A percentile compares a stretch with the other conserved stretches of the same genome.
These are phyloP conservation scores for Strobilomyces dryophilus DNA, from an alignment of 768 basidiomycete species.

Conservation along the genomic window DNA sequence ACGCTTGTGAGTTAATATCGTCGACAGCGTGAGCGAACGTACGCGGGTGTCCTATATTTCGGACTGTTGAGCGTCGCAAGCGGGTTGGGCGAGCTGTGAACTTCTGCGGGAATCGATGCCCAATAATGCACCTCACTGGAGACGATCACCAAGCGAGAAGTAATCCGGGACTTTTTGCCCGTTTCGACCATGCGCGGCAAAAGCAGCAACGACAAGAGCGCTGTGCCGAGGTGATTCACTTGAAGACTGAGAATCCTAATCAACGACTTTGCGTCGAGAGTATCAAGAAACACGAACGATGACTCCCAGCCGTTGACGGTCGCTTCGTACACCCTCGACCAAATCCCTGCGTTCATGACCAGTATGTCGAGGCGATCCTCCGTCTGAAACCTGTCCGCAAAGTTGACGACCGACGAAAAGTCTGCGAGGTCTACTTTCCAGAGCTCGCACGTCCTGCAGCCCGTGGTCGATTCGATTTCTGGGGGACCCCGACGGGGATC, in stretches of 20 bases:
- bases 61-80: conserved; percentile 22
- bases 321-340: conserved; percentile 5
- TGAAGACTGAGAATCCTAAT: conserved; percentile 24
- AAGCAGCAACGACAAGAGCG: conserved; percentile 30
- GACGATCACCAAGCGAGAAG: conserved; percentile 29
- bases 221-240: conserved; percentile 33
- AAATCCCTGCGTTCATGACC: conserved; percentile 40
- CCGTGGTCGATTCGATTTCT: conserved; percentile 26
- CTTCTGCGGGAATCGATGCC: conserved; percentile 15
- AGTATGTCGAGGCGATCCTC: conserved; percentile 29
- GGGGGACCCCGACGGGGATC: background rate
- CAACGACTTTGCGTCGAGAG: background rate
- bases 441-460: conserved; percentile 22
- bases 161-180: conserved; percentile 17
- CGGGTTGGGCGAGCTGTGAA: conserved; percentile 18
- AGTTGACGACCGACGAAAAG: conserved; percentile 13
- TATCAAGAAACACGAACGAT: conserved; percentile 25
- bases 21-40: background rate
- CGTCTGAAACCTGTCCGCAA: conserved; percentile 5
- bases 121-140: conserved; percentile 28
- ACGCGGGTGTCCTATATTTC: conserved; percentile 20
- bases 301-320: conserved; percentile 46
- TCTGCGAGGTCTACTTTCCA: conserved; percentile 12
- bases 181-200: conserved; percentile 30
- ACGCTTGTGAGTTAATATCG: background rate